Conservation (phyloP, 2,329 filamentous ascomycete species). For the Penicillium sp. region DNA sequence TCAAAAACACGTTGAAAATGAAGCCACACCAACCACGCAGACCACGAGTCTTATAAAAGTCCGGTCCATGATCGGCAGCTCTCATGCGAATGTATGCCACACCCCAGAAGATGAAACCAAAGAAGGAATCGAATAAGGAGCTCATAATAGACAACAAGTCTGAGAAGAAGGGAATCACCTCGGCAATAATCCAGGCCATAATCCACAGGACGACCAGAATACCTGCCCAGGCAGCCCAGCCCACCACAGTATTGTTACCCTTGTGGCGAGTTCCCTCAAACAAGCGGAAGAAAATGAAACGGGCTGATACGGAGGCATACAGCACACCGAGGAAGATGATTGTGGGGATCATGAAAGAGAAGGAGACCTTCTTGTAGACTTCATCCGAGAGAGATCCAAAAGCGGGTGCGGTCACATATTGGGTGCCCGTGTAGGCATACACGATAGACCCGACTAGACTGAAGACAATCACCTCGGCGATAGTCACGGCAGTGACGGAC, state of each 20-base stretch:
- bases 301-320: conserved; percentile 85
- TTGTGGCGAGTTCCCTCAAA: conserved; percentile 81
- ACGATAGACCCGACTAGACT: conserved; percentile 78
- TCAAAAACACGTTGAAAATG: conserved; percentile 71
- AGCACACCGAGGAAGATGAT: conserved; percentile 89
- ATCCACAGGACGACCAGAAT: conserved; percentile 73
- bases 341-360: conserved; percentile 94
- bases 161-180: conserved; percentile 91
- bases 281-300: conserved; percentile 89
- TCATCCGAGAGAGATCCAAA: conserved; percentile 79
- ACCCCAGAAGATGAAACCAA: conserved; percentile 85
- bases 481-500: conserved; percentile 86
- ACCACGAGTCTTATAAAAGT: conserved; percentile 47
- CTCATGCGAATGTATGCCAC: conserved; percentile 52
- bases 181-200: conserved; percentile 87
- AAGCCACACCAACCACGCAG: conserved; percentile 49
- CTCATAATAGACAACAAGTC: conserved; percentile 63
- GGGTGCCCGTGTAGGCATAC: conserved; percentile 84
- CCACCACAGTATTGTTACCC: conserved; percentile 75
- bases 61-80: conserved; percentile 44
- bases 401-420: conserved; percentile 85
- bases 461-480: conserved; percentile 85
- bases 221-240: conserved; percentile 76
- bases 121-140: conserved; percentile 79
- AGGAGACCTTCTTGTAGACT: conserved; percentile 82